These are phyloP conservation scores for Hippophae tibetana DNA, from an alignment of 306 rosid genomes.

Conservation along the genomic window DNA sequence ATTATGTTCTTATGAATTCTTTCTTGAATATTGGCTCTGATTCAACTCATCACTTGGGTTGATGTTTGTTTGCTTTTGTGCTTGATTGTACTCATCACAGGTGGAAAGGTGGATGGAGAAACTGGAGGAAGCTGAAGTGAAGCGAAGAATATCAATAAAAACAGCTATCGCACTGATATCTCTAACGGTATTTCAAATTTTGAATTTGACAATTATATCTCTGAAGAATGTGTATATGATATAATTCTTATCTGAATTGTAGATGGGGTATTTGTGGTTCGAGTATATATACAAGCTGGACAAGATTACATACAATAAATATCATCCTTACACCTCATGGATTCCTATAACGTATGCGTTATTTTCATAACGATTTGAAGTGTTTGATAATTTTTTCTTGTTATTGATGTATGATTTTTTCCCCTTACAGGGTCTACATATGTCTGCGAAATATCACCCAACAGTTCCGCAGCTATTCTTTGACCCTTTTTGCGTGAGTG, in stretches of 20 bases:
- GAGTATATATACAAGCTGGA: constrained; percentile 85
- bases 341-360: constrained; percentile 85
- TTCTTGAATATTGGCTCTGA: constrained; percentile 2
- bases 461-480: constrained; percentile 58
- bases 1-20: neutral
- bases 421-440: constrained; percentile 62
- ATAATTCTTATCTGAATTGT: constrained; percentile 16
- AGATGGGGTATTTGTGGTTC: constrained; percentile 86
- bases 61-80: constrained; percentile 9
- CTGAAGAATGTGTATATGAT: constrained; percentile 15
- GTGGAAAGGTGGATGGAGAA: constrained; percentile 94
- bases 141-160: constrained; percentile 71
- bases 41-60: constrained; percentile 2
- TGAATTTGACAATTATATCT: constrained; percentile 6
- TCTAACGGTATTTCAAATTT: constrained; percentile 37
- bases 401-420: constrained; percentile 11
- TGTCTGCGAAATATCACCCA: constrained; percentile 82
- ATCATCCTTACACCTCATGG: constrained; percentile 97
- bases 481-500: constrained; percentile 86
- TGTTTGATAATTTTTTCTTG: constrained; percentile 12
- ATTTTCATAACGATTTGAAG: constrained; percentile 17
- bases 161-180: constrained; percentile 45
- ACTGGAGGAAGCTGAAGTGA: constrained; percentile 76
- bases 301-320: constrained; percentile 75
- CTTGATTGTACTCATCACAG: constrained; percentile 31